These are phyloP conservation scores for Coniochaeta prunicola DNA, from an alignment of 2,329 filamentous ascomycete species.

Conservation along the genomic window DNA sequence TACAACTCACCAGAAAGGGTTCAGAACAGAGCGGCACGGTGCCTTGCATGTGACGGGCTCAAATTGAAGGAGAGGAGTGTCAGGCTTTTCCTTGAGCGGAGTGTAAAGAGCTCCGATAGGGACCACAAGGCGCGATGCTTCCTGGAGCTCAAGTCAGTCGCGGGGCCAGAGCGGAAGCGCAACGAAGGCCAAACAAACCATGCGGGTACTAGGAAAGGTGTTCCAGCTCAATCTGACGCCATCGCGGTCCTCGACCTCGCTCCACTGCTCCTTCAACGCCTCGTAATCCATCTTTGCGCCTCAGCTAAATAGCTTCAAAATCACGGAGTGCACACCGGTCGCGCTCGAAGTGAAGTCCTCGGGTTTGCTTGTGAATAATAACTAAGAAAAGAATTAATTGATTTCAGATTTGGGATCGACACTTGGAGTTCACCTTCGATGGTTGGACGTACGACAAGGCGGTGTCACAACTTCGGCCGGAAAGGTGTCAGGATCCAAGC, in stretches of 20 bases:
- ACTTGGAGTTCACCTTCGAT: not conserved
- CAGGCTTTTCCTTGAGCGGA: constrained; percentile 87
- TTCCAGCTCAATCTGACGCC: constrained; percentile 97
- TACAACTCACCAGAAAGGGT: constrained; percentile 84
- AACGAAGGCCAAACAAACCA: constrained; percentile 50
- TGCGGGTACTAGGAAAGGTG: constrained; percentile 94
- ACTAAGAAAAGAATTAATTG: not conserved
- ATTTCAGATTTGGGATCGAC: not conserved
- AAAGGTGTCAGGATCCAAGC: constrained; percentile 2
- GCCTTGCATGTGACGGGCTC: constrained; percentile 96
- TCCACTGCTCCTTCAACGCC: constrained; percentile 90
- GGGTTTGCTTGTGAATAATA: not conserved
- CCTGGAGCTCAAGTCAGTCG: constrained; percentile 42
- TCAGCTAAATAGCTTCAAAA: not conserved
- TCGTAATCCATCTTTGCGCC: constrained; percentile 73
- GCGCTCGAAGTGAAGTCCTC: not conserved
- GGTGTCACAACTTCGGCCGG: not conserved
- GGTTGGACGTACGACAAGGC: not conserved
- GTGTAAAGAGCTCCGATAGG: constrained; percentile 96
- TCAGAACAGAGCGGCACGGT: constrained; percentile 90
- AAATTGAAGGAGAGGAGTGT: constrained; percentile 85
- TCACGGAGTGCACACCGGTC: not conserved
- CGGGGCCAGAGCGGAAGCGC: constrained; percentile 5
- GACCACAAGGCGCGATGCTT: constrained; percentile 89
- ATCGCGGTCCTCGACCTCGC: constrained; percentile 92